Evolutionary conservation across 1,139 yeast genomes (phyloP).

Genomic region (Yamadazyma dushanensis): DNA sequence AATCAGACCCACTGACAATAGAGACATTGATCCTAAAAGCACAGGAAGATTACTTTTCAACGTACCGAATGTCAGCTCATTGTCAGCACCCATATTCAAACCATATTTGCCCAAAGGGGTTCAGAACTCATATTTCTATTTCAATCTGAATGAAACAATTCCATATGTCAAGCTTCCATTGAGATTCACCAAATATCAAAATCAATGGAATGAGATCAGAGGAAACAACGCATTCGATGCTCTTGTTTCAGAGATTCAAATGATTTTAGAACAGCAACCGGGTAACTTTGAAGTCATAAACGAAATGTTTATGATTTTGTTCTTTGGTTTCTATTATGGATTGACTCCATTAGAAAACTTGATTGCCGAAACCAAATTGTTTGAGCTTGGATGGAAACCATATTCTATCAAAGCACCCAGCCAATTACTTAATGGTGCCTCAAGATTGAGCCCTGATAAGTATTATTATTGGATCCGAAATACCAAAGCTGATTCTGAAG

Average conservation of each 20-base stretch:
- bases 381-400: slow-evolving; percentile 47
- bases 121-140: slow-evolving; percentile 24
- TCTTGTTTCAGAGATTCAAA: slow-evolving; percentile 32
- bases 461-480: slow-evolving; percentile 42
- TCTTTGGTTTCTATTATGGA: slow-evolving; percentile 62
- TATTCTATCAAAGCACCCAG: slow-evolving; percentile 22
- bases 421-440: slow-evolving; percentile 7
- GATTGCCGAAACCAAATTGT: slow-evolving; percentile 43
- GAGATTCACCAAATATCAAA: slow-evolving; percentile 38
- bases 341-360: slow-evolving; percentile 51
- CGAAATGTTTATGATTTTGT: slow-evolving; percentile 49
- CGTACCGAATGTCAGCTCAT: slow-evolving; percentile 23
- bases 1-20: slow-evolving; percentile 12
- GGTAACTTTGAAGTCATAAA: slow-evolving; percentile 21
- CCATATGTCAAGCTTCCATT: slow-evolving; percentile 32
- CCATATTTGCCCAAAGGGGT: slow-evolving; percentile 39
- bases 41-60: slow-evolving; percentile 7
- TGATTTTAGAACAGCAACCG: slow-evolving; percentile 17
- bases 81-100: slow-evolving; percentile 34
- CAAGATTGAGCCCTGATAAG: slow-evolving; percentile 16
- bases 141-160: slow-evolving; percentile 8
- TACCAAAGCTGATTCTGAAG: slow-evolving; percentile 11
- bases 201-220: slow-evolving; percentile 52
- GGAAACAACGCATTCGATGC: slow-evolving; percentile 38
- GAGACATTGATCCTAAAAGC: background rate